phyloP scores from a whole-genome alignment of 352 stramenopile species.

The Phytophthora brassicae region DNA sequence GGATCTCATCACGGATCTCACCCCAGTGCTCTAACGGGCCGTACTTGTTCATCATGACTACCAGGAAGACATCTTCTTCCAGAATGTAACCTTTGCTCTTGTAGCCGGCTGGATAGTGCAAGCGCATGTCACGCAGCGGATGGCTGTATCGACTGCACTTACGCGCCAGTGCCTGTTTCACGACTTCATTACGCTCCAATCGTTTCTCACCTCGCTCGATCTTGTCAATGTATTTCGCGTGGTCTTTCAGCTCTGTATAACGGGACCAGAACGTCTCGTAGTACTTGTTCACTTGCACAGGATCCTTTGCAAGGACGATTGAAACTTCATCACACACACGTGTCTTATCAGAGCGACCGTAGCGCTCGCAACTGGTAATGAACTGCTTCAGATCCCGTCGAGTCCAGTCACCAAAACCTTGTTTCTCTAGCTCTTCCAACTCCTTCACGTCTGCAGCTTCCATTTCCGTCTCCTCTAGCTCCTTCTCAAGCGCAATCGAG shows the following conservation, averaged over 20 bases:
- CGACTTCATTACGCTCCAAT: slow-evolving; percentile 94
- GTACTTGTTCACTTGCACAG: slow-evolving; percentile 93
- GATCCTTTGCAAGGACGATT: slow-evolving; percentile 89
- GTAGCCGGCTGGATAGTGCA: slow-evolving; percentile 87
- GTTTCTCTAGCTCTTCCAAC: slow-evolving; percentile 71
- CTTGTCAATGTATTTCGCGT: slow-evolving; percentile 92
- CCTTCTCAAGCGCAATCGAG: slow-evolving; percentile 73
- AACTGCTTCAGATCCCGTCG: slow-evolving; percentile 89
- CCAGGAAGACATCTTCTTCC: slow-evolving; percentile 98
- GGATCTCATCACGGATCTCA: slow-evolving; percentile 97
- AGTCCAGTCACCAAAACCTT: slow-evolving; percentile 97
- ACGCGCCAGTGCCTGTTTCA: slow-evolving; percentile 94
- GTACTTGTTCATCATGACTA: slow-evolving; percentile 99
- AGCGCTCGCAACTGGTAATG: slow-evolving; percentile 92
- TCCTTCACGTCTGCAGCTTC: slow-evolving; percentile 62
- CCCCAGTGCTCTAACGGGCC: slow-evolving; percentile 95
- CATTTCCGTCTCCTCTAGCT: slow-evolving; percentile 80
- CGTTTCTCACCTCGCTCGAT: slow-evolving; percentile 98
- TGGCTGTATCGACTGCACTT: slow-evolving; percentile 96
- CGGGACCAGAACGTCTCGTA: slow-evolving; percentile 96
- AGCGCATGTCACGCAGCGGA: slow-evolving; percentile 86
- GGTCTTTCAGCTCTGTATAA: slow-evolving; percentile 93
- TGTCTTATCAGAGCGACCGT: slow-evolving; percentile 91
- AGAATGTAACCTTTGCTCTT: slow-evolving; percentile 96
- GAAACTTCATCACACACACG: slow-evolving; percentile 91